Evolutionary conservation across 2,329 filamentous ascomycete genomes (phyloP).

Genomic region (Coniochaeta sp.): DNA sequence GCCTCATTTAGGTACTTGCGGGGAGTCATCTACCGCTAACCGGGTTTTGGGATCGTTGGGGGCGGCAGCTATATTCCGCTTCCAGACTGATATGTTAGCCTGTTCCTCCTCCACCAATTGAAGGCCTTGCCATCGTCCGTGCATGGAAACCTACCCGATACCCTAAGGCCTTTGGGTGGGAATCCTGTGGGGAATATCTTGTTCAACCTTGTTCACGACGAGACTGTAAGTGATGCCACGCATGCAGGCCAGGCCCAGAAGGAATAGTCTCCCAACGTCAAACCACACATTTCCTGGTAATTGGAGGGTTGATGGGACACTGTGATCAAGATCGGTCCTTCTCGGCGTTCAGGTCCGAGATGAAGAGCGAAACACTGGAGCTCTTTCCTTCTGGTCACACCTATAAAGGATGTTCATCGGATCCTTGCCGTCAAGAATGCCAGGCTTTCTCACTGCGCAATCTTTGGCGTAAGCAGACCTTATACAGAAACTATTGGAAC

Average conservation of each 20-base stretch:
- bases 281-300: background rate
- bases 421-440: no score
- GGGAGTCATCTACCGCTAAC: background rate
- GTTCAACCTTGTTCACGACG: background rate
- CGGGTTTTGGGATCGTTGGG: background rate
- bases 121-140: background rate
- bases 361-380: background rate
- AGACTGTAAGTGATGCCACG: background rate
- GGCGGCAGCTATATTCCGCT: constrained; percentile 1
- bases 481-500: background rate
- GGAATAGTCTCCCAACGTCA: background rate
- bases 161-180: background rate
- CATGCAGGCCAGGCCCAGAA: background rate
- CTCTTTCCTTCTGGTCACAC: background rate
- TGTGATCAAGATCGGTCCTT: background rate
- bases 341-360: background rate
- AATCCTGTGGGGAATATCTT: background rate
- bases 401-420: background rate
- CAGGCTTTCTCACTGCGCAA: no score
- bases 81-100: background rate
- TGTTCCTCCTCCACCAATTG: background rate
- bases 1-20: background rate
- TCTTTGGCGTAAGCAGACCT: no score
- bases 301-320: background rate
- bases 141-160: background rate